Percentiles rank a stretch among this genome's conserved stretches.
phyloP scores from a whole-genome alignment of 2,329 filamentous ascomycete genomes.

The Fonsecaea erecta region DNA sequence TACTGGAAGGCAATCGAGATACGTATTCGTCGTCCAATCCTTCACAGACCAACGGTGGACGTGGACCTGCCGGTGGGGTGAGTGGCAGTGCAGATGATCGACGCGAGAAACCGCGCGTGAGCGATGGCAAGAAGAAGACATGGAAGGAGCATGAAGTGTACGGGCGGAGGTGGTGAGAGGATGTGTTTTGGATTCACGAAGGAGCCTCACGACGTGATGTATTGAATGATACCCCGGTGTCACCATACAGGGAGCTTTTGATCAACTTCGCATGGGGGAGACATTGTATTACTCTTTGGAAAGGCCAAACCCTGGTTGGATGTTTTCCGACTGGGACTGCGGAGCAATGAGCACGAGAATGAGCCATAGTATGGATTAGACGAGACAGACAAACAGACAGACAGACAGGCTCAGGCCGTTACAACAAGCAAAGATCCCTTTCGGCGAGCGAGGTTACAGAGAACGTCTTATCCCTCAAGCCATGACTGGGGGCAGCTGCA shows the following conservation, averaged over 20 bases:
- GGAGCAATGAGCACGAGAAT: background rate
- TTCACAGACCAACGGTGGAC: background rate
- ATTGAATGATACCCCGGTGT: background rate
- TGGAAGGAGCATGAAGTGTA: conserved; percentile 30
- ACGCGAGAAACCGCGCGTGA: conserved; percentile 21
- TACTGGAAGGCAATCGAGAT: conserved; percentile 9
- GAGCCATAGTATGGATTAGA: background rate
- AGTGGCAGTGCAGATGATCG: conserved; percentile 6
- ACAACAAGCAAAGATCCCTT: too few species aligned
- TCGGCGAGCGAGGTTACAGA: too few species aligned
- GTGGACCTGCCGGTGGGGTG: background rate
- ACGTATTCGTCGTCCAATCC: background rate
- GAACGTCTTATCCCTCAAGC: too few species aligned
- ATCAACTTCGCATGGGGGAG: background rate
- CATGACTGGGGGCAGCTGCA: too few species aligned
- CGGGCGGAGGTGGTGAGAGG: conserved; percentile 29
- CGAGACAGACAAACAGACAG: too few species aligned
- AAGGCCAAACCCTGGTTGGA: background rate
- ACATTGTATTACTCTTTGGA: background rate
- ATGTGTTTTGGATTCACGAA: background rate
- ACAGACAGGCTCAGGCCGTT: too few species aligned
- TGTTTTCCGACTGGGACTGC: background rate
- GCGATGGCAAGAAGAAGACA: conserved; percentile 17
- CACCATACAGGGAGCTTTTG: background rate
- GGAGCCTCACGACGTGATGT: background rate